Evolutionary conservation across 495 filamentous ascomycete species (phyloP), one percentile per base, ranked within the genome.

Genomic region (Letharia lupina): DNA sequence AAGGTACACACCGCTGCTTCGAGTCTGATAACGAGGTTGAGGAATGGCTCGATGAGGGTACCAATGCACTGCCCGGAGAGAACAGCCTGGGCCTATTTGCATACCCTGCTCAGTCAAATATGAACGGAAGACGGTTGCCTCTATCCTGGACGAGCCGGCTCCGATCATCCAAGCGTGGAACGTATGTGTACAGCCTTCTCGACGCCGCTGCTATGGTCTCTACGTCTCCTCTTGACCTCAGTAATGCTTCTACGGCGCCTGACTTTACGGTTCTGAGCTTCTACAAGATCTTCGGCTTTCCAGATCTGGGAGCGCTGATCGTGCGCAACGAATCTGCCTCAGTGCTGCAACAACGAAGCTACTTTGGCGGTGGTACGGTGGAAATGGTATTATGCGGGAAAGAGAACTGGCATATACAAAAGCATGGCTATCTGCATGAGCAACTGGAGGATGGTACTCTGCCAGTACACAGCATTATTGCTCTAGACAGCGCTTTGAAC

Each of bases 221-320:
- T 12, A 96, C 92, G 4, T 80, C 89, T 9, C 86, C 86, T 1
- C 78, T 96, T 33, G 86, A 96, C 73, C 73, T 98, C 33, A 81
- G 85, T 61, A 74, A 87, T 69, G 70, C 78, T 11, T 75, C 78
- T 11, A 68, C 71, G 2, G 88, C 89, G 1, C 91, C 93, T 0
- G 93, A 98, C 70, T 97, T 96, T 68, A 91, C 87, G 7, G 91
- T 89, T 0, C 73, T 97, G 33, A 96, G 91, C 78, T 91, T 98
- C 70, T 95, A 96, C 75, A 98, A 98, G 75, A 94, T 98, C 33
- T 98, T 97, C 73, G 93, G 93, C 7, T 96, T 96, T 70, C 93
- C 93, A 0, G 91, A 98, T 71, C 77, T 98, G 0, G 93, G 93
- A 10, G 93, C 87, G 6, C 77, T 98, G 73, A 88, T 98, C 62